Percentiles rank a stretch among this genome's conserved stretches.
phyloP scores from a whole-genome alignment of 768 basidiomycete species.

The Trametes gibbosa region DNA sequence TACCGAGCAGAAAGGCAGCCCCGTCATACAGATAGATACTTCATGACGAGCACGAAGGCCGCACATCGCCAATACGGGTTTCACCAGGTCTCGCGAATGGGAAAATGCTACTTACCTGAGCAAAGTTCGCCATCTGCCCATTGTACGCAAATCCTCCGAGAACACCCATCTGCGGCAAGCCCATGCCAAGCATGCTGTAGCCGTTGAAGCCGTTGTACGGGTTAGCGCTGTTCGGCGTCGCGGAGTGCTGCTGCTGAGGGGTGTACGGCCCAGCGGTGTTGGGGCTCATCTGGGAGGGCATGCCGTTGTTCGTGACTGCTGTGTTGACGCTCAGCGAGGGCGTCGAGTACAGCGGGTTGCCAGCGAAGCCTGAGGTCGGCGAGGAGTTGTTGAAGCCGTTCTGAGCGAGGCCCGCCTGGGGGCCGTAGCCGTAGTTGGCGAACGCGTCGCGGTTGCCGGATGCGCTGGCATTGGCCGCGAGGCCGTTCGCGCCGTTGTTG shows the following conservation, averaged over 20 bases:
- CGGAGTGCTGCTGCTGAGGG: conserved; percentile 38
- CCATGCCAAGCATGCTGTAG: conserved; percentile 81
- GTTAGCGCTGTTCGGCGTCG: conserved; percentile 40
- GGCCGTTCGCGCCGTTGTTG: conserved; percentile 36
- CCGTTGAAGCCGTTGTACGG: conserved; percentile 60
- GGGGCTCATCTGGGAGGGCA: conserved; percentile 66
- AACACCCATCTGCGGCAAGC: conserved; percentile 71
- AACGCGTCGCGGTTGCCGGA: conserved; percentile 64
- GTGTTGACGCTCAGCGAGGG: conserved; percentile 71
- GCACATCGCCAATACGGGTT: no score
- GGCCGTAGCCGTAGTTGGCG: conserved; percentile 86
- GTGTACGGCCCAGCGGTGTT: conserved; percentile 57
- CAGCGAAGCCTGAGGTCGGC: conserved; percentile 45
- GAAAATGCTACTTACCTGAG: conserved; percentile 43
- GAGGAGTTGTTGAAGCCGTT: conserved; percentile 50
- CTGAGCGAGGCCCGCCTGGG: conserved; percentile 55
- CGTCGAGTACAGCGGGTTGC: conserved; percentile 69
- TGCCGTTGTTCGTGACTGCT: conserved; percentile 43
- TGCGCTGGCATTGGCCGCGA: conserved; percentile 38
- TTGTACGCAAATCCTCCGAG: conserved; percentile 70
- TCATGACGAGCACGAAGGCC: no score
- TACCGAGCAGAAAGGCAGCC: no score
- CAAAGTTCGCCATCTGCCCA: conserved; percentile 67
- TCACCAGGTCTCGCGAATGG: background rate
- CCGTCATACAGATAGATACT: no score